phyloP scores from a whole-genome alignment of 805 yeast species.

The Wickerhamiella slavikovae region DNA sequence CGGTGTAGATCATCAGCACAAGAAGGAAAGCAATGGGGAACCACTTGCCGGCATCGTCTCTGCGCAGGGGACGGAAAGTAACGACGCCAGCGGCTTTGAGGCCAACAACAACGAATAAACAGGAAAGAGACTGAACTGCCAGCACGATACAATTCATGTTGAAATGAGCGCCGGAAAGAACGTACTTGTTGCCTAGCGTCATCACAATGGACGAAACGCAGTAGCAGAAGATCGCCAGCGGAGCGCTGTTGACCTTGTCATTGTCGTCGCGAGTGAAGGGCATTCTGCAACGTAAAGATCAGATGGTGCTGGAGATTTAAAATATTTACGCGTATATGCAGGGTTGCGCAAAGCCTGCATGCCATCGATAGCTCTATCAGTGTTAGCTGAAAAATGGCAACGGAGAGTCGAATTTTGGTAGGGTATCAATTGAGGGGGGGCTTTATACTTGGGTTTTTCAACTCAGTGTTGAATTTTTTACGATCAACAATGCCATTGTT shows the following conservation, averaged over 20 bases:
- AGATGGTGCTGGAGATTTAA: too few species aligned
- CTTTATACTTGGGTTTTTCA: too few species aligned
- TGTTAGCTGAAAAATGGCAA: too few species aligned
- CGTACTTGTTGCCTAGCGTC: constrained; percentile 96
- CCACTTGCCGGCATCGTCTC: constrained; percentile 82
- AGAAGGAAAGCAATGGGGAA: constrained; percentile 78
- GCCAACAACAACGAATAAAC: constrained; percentile 51
- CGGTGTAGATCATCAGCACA: constrained; percentile 88
- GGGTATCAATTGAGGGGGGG: too few species aligned
- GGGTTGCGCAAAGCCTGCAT: too few species aligned
- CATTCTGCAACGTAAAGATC: too few species aligned
- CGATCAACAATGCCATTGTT: too few species aligned
- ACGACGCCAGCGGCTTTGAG: constrained; percentile 58
- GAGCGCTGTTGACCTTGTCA: constrained; percentile 18
- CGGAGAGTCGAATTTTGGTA: too few species aligned
- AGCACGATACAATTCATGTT: constrained; percentile 74
- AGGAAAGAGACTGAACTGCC: constrained; percentile 75
- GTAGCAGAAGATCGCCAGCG: constrained; percentile 28
- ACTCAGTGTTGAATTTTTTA: too few species aligned
- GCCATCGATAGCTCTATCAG: too few species aligned
- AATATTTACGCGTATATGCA: too few species aligned
- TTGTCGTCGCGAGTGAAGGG: too few species aligned
- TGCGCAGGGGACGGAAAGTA: constrained; percentile 69
- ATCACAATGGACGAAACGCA: constrained; percentile 87
- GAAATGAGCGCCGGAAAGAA: constrained; percentile 58